These are phyloP conservation scores for Coemansia sp. DNA, from an alignment of 192 early-diverging fungal genomes.

Conservation along the genomic window DNA sequence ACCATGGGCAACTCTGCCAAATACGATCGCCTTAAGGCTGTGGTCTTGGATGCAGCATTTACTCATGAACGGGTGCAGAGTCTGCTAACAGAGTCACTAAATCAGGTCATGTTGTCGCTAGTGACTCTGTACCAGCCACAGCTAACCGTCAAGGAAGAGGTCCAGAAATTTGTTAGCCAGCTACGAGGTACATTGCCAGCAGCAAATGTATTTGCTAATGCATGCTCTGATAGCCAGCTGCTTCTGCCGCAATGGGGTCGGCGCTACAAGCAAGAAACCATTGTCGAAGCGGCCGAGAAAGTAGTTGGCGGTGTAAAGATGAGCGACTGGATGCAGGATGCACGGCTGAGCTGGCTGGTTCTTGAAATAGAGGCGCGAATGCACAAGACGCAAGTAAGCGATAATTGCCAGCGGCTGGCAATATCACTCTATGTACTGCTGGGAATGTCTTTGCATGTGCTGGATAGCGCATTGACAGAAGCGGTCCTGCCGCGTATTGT, in stretches of 20 bases:
- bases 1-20: slow-evolving; percentile 11
- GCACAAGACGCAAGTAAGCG: slow-evolving; percentile 12
- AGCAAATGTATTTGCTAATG: not conserved
- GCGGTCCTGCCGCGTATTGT: slow-evolving; percentile 16
- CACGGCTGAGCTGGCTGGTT: slow-evolving; percentile 32
- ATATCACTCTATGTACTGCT: slow-evolving; percentile 23
- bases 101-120: slow-evolving; percentile 15
- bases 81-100: slow-evolving; percentile 10
- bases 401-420: slow-evolving; percentile 23
- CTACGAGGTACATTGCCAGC: slow-evolving; percentile 1
- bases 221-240: slow-evolving; percentile 1
- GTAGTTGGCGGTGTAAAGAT: slow-evolving; percentile 1
- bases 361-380: slow-evolving; percentile 24
- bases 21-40: slow-evolving; percentile 12
- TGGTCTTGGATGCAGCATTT: slow-evolving; percentile 18
- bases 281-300: slow-evolving; percentile 11
- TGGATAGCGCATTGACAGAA: slow-evolving; percentile 31
- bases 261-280: slow-evolving; percentile 11
- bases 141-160: slow-evolving; percentile 1
- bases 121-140: slow-evolving; percentile 24
- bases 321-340: slow-evolving; percentile 12
- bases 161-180: not conserved
- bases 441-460: slow-evolving; percentile 5
- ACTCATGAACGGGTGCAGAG: slow-evolving; percentile 1
- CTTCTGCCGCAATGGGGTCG: slow-evolving; percentile 36